These are phyloP conservation scores for Aphanomyces cochlioides DNA, from an alignment of 352 stramenopile genomes.

Conservation along the genomic window DNA sequence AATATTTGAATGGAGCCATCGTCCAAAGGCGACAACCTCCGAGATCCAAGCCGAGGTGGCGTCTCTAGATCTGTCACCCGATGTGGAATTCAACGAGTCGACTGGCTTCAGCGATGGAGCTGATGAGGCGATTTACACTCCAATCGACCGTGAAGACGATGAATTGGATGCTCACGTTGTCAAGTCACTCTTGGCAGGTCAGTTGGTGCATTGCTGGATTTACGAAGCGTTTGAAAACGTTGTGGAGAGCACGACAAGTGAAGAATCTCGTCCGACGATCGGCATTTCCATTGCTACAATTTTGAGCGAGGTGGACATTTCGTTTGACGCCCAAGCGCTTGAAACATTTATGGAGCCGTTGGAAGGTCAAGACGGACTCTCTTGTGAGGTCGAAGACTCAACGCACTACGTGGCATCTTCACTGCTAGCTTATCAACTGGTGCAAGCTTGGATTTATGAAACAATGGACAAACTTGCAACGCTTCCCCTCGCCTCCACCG, in stretches of 20 bases:
- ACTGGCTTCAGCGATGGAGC: no score
- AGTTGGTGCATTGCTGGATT: slow-evolving; percentile 12
- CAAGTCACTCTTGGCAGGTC: background rate
- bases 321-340: background rate
- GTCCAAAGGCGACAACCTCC: no score
- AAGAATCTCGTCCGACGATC: background rate
- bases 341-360: background rate
- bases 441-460: slow-evolving; percentile 21
- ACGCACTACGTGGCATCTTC: background rate
- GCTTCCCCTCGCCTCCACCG: background rate
- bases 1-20: background rate
- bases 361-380: no score
- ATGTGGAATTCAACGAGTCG: no score
- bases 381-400: background rate
- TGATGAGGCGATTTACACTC: background rate
- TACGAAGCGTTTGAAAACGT: slow-evolving; percentile 8
- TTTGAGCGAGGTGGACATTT: background rate
- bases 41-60: no score
- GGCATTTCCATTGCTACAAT: background rate
- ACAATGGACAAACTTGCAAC: background rate
- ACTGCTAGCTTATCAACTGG: background rate
- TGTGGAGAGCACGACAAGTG: background rate
- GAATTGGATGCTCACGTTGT: background rate
- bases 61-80: no score
- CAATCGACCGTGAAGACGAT: background rate